Percentiles rank a stretch among this genome's conserved stretches.
Conservation (phyloP, 495 filamentous ascomycete genomes). For the Hypoxylon subgilvum region DNA sequence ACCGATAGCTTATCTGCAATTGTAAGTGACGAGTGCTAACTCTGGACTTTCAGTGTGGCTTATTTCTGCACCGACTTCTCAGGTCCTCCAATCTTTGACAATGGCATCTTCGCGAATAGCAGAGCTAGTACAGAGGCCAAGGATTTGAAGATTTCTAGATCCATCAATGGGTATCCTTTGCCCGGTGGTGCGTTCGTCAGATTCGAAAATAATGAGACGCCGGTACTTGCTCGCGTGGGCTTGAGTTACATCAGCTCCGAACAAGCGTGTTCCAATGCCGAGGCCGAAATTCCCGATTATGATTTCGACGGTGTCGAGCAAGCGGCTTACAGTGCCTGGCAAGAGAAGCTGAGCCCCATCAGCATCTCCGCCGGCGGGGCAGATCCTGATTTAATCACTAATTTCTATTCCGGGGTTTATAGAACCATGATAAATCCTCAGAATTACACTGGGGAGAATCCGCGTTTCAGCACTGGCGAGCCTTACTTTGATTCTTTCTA, state of each 20-base stretch:
- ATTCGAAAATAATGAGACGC: conserved; percentile 55
- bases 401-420: conserved; percentile 76
- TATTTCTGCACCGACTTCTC: conserved; percentile 76
- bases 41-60: conserved; percentile 21
- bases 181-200: conserved; percentile 69
- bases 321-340: conserved; percentile 65
- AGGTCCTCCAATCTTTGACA: conserved; percentile 66
- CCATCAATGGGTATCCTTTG: conserved; percentile 67
- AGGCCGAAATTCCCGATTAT: conserved; percentile 70
- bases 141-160: conserved; percentile 62
- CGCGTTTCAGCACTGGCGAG: conserved; percentile 71
- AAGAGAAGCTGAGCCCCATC: conserved; percentile 66
- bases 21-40: conserved; percentile 3
- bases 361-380: conserved; percentile 62
- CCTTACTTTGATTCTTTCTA: conserved; percentile 86
- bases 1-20: neutral
- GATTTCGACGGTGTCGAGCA: conserved; percentile 63
- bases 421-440: conserved; percentile 75
- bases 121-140: conserved; percentile 61
- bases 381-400: conserved; percentile 59
- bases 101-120: conserved; percentile 68
- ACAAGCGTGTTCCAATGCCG: conserved; percentile 70
- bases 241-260: conserved; percentile 72
- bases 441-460: conserved; percentile 82
- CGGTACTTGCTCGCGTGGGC: conserved; percentile 67